A percentile compares a stretch with the other conserved stretches of the same genome.
Conservation (phyloP, 116 monocot species). For the Zostera marina region DNA sequence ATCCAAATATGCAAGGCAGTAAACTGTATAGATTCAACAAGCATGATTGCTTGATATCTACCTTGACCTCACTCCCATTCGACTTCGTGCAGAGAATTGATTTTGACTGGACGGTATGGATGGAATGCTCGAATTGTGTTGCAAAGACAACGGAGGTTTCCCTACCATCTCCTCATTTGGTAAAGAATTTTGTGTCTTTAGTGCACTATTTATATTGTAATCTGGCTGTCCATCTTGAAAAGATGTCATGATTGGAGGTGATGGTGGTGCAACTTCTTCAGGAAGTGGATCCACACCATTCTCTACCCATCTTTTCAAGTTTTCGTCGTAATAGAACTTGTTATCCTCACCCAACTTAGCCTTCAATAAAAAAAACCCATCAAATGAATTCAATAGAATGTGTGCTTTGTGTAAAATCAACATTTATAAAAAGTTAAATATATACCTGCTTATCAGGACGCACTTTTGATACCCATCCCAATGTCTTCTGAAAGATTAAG, state of each 20-base stretch:
- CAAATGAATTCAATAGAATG: neutral
- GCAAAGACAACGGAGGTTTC: conserved; percentile 14
- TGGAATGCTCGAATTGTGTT: conserved; percentile 38
- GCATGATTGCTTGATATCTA: conserved; percentile 3
- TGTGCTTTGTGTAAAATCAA: neutral
- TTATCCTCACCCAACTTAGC: conserved; percentile 87
- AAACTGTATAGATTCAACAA: neutral
- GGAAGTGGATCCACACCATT: conserved; percentile 64
- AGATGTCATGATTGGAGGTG: conserved; percentile 50
- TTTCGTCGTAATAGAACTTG: conserved; percentile 96
- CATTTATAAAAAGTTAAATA: neutral
- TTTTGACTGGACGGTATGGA: conserved; percentile 47
- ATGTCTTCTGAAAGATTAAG: conserved; percentile 39
- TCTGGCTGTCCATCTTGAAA: conserved; percentile 37
- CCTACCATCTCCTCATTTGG: conserved; percentile 24
- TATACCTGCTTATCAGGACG: conserved; percentile 54
- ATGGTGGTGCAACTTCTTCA: conserved; percentile 37
- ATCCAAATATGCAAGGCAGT: neutral
- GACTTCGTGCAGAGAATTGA: conserved; percentile 68
- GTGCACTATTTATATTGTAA: conserved; percentile 27
- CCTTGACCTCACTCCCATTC: conserved; percentile 79
- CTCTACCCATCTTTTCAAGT: conserved; percentile 95
- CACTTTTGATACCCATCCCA: conserved; percentile 67
- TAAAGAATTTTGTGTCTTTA: conserved; percentile 10
- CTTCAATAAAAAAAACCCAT: conserved; percentile 12